phyloP scores from a whole-genome alignment of 768 basidiomycete genomes.

The Asterophora parasitica region DNA sequence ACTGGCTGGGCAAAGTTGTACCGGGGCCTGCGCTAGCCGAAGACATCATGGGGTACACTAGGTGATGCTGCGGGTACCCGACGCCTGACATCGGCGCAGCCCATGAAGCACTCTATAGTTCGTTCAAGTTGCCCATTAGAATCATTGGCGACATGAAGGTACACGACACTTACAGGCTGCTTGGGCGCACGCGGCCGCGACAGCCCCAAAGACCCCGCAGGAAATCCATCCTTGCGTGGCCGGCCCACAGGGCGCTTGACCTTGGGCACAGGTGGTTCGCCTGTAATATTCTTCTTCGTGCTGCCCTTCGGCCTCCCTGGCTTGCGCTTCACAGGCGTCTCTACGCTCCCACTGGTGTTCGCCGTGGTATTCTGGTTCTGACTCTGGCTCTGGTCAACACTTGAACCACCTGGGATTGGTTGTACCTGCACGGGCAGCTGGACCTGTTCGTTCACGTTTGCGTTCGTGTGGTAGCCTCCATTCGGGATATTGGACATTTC shows the following conservation, averaged over 20 bases:
- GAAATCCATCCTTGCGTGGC: constrained; percentile 77
- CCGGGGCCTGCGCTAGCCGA: background rate
- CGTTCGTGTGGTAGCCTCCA: constrained; percentile 9
- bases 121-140: background rate
- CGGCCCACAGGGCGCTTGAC: constrained; percentile 76
- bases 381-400: background rate
- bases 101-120: background rate
- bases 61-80: constrained; percentile 7
- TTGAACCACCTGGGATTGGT: background rate
- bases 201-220: constrained; percentile 65
- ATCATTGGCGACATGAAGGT: too few species aligned
- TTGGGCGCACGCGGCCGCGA: constrained; percentile 23
- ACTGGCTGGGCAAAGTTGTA: background rate
- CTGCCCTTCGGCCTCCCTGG: constrained; percentile 79
- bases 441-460: too few species aligned
- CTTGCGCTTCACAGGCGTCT: constrained; percentile 45
- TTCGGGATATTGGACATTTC: constrained; percentile 16
- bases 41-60: background rate
- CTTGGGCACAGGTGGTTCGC: constrained; percentile 39
- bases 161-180: constrained; percentile 1
- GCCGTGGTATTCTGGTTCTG: background rate
- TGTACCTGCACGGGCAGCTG: constrained; percentile 1
- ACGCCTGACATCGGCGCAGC: constrained; percentile 1
- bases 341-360: background rate
- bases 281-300: constrained; percentile 57